Percentiles rank a stretch among this genome's conserved stretches.
phyloP scores from a whole-genome alignment of 1,139 yeast species.

The Debaryomyces sp. region DNA sequence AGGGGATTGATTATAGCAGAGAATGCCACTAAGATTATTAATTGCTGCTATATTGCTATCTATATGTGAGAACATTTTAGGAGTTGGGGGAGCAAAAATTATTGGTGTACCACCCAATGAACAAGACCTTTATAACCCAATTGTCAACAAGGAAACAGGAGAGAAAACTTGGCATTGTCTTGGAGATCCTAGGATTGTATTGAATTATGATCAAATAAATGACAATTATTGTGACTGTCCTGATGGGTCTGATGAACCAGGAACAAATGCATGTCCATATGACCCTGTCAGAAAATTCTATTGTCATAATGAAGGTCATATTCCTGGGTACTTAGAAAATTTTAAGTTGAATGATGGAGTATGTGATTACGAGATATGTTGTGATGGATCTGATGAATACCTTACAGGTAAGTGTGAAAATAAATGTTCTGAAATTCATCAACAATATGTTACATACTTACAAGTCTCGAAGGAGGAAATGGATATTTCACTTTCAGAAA shows the following conservation, averaged over 20 bases:
- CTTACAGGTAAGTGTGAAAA: slow-evolving; percentile 52
- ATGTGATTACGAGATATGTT: slow-evolving; percentile 87
- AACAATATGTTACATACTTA: slow-evolving; percentile 30
- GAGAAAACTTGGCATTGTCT: slow-evolving; percentile 67
- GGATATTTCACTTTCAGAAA: slow-evolving; percentile 25
- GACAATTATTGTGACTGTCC: slow-evolving; percentile 97
- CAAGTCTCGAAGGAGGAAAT: slow-evolving; percentile 18
- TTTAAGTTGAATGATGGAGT: slow-evolving; percentile 83
- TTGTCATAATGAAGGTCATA: slow-evolving; percentile 77
- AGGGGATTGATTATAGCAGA: neutral
- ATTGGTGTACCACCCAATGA: slow-evolving; percentile 40
- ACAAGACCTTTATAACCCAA: slow-evolving; percentile 57
- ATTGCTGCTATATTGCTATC: neutral
- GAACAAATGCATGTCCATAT: slow-evolving; percentile 78
- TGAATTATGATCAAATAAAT: slow-evolving; percentile 68
- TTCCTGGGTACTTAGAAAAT: slow-evolving; percentile 57
- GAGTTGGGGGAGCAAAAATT: slow-evolving; percentile 8
- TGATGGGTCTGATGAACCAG: slow-evolving; percentile 97
- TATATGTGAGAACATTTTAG: neutral
- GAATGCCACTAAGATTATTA: neutral
- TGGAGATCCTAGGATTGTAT: slow-evolving; percentile 58
- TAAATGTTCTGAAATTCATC: slow-evolving; percentile 53
- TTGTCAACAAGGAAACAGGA: slow-evolving; percentile 36
- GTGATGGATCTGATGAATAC: slow-evolving; percentile 93
- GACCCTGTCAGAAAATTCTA: slow-evolving; percentile 55